phyloP scores from a whole-genome alignment of 306 rosid species.

The Mimosa bimucronata region DNA sequence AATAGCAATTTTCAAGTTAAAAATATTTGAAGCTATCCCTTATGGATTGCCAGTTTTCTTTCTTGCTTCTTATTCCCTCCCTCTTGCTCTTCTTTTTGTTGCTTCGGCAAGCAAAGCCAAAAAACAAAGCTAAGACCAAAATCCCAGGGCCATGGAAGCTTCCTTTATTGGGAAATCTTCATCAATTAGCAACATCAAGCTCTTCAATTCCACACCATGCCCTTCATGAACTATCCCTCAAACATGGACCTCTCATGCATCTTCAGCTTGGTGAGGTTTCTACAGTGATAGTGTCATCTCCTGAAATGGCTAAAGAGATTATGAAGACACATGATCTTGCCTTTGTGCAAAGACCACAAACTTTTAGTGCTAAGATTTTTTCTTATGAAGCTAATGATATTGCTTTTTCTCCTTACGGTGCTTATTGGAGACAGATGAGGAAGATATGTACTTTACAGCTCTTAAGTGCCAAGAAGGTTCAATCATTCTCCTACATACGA shows the following conservation, averaged over 20 bases:
- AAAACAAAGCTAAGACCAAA: not conserved
- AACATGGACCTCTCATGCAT: not conserved
- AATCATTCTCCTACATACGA: not conserved
- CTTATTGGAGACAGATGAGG: not conserved
- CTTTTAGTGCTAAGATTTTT: not conserved
- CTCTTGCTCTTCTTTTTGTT: not conserved
- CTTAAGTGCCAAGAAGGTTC: not conserved
- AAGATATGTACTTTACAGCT: not conserved
- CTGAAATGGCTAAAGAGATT: not conserved
- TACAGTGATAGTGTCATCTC: not conserved
- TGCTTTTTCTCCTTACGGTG: not conserved
- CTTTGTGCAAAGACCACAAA: not conserved
- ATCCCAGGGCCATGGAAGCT: slow-evolving; percentile 11
- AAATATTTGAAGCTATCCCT: too few species aligned
- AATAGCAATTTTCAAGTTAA: too few species aligned
- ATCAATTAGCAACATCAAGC: not conserved
- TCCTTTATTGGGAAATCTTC: not conserved
- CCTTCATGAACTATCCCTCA: not conserved
- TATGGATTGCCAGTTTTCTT: not conserved
- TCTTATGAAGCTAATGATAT: not conserved
- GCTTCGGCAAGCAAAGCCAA: not conserved
- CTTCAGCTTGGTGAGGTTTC: not conserved
- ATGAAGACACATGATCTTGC: not conserved
- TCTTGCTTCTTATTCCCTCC: not conserved
- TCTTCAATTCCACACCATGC: not conserved